A percentile compares a stretch with the other conserved stretches of the same genome.
Conservation (phyloP, 176 grass and related monocot genomes). For the Panicum miliaceum region DNA sequence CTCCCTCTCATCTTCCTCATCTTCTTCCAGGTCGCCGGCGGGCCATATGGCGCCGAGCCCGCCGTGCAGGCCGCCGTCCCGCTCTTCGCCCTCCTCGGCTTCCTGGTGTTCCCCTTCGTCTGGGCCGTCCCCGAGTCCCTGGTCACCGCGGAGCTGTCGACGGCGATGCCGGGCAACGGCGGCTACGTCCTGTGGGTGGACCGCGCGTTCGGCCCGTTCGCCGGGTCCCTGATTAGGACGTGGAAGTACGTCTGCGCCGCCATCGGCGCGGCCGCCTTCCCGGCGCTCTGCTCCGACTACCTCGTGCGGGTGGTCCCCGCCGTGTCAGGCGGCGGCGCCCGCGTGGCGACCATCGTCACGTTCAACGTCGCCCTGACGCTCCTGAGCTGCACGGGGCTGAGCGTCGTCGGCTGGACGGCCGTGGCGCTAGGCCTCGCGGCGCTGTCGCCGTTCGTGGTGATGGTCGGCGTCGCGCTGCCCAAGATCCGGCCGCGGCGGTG, state of each 20-base stretch:
- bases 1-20: conserved; percentile 78
- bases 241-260: conserved; percentile 73
- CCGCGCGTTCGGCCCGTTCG: conserved; percentile 72
- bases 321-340: conserved; percentile 40
- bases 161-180: conserved; percentile 78
- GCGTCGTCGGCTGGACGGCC: conserved; percentile 67
- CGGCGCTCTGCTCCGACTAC: conserved; percentile 74
- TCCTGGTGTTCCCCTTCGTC: conserved; percentile 74
- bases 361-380: conserved; percentile 56
- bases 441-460: conserved; percentile 69
- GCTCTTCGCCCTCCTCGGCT: conserved; percentile 64
- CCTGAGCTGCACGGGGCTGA: conserved; percentile 67
- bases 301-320: conserved; percentile 51
- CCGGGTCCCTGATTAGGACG: conserved; percentile 69
- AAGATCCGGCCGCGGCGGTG: conserved; percentile 60
- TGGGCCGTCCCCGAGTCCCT: conserved; percentile 85
- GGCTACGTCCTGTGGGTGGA: conserved; percentile 77
- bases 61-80: conserved; percentile 64
- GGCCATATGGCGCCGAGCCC: conserved; percentile 76
- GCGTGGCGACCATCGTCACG: conserved; percentile 50
- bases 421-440: conserved; percentile 66
- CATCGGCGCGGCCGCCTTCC: conserved; percentile 72
- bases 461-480: conserved; percentile 67
- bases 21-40: conserved; percentile 80
- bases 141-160: conserved; percentile 74